phyloP scores from a whole-genome alignment of 1,284 basidiomycete genomes.

The Mycosarcoma maydis region DNA sequence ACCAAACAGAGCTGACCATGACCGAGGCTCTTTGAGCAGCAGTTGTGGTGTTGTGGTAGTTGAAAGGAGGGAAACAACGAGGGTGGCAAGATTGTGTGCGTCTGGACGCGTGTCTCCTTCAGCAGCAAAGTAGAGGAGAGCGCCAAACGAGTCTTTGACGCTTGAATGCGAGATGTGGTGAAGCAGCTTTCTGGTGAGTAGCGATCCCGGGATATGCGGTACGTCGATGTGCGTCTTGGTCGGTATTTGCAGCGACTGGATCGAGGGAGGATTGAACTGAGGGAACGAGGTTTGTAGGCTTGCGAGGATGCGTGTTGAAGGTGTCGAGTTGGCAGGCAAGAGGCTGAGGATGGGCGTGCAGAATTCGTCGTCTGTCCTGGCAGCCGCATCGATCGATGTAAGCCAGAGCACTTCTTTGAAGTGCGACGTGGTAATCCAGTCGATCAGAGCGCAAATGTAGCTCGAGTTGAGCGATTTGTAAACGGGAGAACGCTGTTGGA shows the following conservation, averaged over 20 bases:
- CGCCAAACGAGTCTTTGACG: background rate
- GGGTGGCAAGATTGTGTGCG: conserved; percentile 44
- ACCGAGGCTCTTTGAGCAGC: conserved; percentile 12
- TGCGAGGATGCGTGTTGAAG: conserved; percentile 10
- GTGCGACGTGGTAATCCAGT: conserved; percentile 5
- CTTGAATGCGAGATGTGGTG: background rate
- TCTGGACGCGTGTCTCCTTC: conserved; percentile 60
- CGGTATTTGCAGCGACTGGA: background rate
- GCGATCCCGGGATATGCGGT: conserved; percentile 46
- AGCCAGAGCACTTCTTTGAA: conserved; percentile 26
- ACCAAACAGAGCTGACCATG: conserved; percentile 37
- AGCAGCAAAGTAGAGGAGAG: conserved; percentile 52
- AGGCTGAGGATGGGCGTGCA: conserved; percentile 20
- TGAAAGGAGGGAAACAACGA: conserved; percentile 17
- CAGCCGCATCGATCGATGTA: conserved; percentile 49
- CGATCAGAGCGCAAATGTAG: conserved; percentile 23
- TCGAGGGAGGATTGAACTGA: conserved; percentile 2
- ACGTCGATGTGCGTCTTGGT: background rate
- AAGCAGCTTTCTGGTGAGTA: conserved; percentile 37
- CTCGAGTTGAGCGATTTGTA: conserved; percentile 29
- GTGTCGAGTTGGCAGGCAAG: conserved; percentile 14
- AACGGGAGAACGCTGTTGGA: conserved; percentile 60
- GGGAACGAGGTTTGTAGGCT: background rate
- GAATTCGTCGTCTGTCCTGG: conserved; percentile 52
- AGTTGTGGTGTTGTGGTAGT: no score